These are phyloP conservation scores for Metarhizium brunneum DNA, from an alignment of 2,329 filamentous ascomycete species.

Conservation along the genomic window DNA sequence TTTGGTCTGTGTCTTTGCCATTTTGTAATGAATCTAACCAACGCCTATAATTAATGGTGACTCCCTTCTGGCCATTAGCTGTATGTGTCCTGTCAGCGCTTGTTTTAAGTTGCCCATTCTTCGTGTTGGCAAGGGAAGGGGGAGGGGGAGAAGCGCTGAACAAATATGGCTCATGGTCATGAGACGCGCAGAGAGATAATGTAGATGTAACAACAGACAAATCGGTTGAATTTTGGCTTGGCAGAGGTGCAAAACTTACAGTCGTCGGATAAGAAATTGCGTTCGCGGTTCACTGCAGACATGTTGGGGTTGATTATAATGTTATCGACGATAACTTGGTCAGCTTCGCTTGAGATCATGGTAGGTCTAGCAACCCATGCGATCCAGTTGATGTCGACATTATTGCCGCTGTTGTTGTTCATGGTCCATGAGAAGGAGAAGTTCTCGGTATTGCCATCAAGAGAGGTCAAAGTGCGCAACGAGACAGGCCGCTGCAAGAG, in stretches of 20 bases:
- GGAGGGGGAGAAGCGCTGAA: neutral
- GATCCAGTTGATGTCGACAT: neutral
- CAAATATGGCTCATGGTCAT: neutral
- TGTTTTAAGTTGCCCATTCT: too few species aligned
- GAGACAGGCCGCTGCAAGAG: neutral
- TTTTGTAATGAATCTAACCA: neutral
- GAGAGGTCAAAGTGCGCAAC: too few species aligned
- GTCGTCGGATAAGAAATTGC: neutral
- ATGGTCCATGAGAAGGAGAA: neutral
- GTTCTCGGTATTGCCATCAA: neutral
- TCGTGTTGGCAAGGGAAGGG: too few species aligned
- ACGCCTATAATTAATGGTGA: neutral
- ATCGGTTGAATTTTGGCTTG: neutral
- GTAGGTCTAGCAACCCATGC: neutral
- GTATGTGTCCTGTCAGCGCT: neutral
- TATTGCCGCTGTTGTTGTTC: neutral
- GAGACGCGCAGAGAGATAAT: neutral
- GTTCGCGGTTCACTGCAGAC: neutral
- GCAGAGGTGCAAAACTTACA: neutral
- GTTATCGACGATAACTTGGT: neutral
- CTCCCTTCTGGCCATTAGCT: neutral
- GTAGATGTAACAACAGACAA: neutral
- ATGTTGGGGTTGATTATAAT: neutral
- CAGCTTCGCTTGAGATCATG: neutral
- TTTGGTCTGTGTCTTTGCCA: neutral